Percentiles rank a stretch among this genome's conserved stretches.
phyloP scores from a whole-genome alignment of 148 eudicot genomes.

The Amaranthus palmeri region DNA sequence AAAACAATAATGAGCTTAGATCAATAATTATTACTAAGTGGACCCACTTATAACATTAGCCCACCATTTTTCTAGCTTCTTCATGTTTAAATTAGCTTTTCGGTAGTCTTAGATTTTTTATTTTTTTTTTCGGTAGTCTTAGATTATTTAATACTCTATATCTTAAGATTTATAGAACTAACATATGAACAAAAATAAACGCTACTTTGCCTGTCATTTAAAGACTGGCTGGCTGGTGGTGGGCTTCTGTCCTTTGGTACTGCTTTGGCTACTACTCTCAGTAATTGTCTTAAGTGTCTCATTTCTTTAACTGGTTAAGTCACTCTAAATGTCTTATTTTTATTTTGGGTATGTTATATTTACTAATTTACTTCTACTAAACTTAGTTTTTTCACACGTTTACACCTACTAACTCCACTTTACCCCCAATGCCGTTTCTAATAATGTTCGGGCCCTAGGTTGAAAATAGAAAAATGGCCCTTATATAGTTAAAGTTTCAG shows the following conservation, averaged over 20 bases:
- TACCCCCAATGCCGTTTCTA: too few species aligned
- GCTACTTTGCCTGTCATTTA: conserved; percentile 9
- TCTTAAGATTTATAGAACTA: neutral
- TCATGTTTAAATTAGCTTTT: neutral
- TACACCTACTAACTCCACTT: too few species aligned
- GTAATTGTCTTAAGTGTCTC: neutral
- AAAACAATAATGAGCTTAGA: conserved; percentile 25
- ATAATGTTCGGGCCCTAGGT: too few species aligned
- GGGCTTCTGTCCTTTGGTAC: conserved; percentile 11
- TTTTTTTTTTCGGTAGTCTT: too few species aligned
- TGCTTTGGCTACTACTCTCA: conserved; percentile 5
- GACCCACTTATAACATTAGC: conserved; percentile 23
- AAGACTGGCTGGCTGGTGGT: conserved; percentile 8
- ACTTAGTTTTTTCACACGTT: too few species aligned
- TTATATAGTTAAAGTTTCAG: too few species aligned
- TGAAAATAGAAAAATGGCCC: too few species aligned
- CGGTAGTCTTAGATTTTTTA: neutral
- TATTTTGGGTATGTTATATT: too few species aligned
- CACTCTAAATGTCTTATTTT: too few species aligned
- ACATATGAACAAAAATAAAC: conserved; percentile 27
- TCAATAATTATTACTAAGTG: conserved; percentile 20
- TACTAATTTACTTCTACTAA: too few species aligned
- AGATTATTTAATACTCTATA: neutral
- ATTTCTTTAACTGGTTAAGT: too few species aligned
- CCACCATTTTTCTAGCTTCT: conserved; percentile 8